Evolutionary conservation across 2,329 filamentous ascomycete species (phyloP).

Genomic region (Cercospora sp.): DNA sequence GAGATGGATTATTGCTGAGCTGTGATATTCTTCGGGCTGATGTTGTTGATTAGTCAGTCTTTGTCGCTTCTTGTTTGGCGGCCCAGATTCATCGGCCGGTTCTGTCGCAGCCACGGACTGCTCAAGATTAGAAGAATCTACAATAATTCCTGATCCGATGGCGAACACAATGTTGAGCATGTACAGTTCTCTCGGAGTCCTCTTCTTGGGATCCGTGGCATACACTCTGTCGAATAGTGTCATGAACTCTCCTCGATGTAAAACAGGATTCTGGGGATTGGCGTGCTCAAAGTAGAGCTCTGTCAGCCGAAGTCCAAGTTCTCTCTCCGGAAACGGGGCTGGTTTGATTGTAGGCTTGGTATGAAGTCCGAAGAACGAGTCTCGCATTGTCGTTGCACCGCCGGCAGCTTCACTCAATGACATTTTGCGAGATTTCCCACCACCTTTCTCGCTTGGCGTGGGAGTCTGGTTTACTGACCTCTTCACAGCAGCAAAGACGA

Average conservation of each 20-base stretch:
- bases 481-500: slow-evolving; percentile 92
- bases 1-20: slow-evolving; percentile 87
- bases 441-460: slow-evolving; percentile 62
- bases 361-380: slow-evolving; percentile 96
- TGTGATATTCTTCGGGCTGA: slow-evolving; percentile 94
- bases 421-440: slow-evolving; percentile 56
- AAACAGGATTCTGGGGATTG: slow-evolving; percentile 90
- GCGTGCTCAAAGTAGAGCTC: slow-evolving; percentile 92
- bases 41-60: slow-evolving; percentile 54
- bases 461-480: slow-evolving; percentile 60
- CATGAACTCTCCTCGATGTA: slow-evolving; percentile 89
- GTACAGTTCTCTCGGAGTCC: slow-evolving; percentile 81
- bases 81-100: slow-evolving; percentile 28
- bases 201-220: slow-evolving; percentile 62
- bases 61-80: slow-evolving; percentile 48
- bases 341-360: slow-evolving; percentile 84
- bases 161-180: slow-evolving; percentile 96
- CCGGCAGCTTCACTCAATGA: slow-evolving; percentile 51
- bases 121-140: slow-evolving; percentile 53
- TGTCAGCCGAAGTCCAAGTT: slow-evolving; percentile 70
- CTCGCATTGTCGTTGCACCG: slow-evolving; percentile 78
- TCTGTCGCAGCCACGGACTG: slow-evolving; percentile 33
- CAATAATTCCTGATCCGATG: slow-evolving; percentile 89
- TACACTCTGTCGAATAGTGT: slow-evolving; percentile 83
- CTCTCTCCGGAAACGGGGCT: slow-evolving; percentile 77